Percentiles rank a stretch among this genome's conserved stretches.
These are phyloP conservation scores for Volutella citrinella DNA, from an alignment of 2,329 filamentous ascomycete species.

Conservation along the genomic window DNA sequence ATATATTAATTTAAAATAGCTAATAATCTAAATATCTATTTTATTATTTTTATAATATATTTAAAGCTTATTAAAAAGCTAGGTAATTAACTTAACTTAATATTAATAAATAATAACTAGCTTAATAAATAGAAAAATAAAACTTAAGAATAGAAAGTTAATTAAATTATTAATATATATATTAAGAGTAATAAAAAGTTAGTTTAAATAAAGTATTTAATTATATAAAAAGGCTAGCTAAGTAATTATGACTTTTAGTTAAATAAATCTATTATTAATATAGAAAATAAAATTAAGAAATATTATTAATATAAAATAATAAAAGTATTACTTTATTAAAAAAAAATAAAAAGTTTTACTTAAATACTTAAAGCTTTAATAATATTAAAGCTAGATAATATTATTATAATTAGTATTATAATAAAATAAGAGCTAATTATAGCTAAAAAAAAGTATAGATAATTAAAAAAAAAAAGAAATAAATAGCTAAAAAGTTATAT, in stretches of 20 bases:
- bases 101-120: too few relatives aligned
- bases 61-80: background rate
- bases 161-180: too few relatives aligned
- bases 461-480: background rate
- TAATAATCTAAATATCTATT: background rate
- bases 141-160: background rate
- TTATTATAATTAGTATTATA: background rate
- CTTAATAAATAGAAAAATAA: background rate
- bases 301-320: background rate
- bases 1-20: background rate
- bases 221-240: too few relatives aligned
- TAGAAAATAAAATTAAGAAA: background rate
- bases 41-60: background rate
- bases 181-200: too few relatives aligned
- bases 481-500: background rate
- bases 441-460: background rate
- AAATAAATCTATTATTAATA: background rate
- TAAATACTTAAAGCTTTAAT: slow-evolving; percentile 8
- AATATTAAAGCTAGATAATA: background rate
- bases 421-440: background rate
- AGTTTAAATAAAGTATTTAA: too few relatives aligned
- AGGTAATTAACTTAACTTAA: background rate
- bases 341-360: slow-evolving; percentile 5
- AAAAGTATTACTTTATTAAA: background rate
- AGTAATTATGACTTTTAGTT: too few relatives aligned